Evolutionary conservation across 2,329 filamentous ascomycete genomes (phyloP).

Genomic region (Xylariaceae sp.): DNA sequence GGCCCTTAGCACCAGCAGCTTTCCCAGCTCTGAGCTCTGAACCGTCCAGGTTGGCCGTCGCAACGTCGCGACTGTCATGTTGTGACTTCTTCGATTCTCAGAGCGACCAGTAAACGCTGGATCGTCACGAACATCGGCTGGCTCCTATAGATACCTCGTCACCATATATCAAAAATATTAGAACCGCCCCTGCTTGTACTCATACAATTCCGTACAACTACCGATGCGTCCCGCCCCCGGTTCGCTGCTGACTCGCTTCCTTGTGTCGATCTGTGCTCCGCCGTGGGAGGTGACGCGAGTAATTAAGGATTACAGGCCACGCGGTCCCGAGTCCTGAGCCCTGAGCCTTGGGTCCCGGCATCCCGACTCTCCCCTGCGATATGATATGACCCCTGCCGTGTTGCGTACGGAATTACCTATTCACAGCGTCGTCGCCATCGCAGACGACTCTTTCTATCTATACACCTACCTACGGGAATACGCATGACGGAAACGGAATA

Average conservation of each 20-base stretch:
- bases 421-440: not conserved
- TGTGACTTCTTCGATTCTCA: not conserved
- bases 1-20: no score
- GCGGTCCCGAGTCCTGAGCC: no score
- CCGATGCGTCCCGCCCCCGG: not conserved
- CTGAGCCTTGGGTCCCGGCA: no score
- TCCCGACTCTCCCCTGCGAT: no score
- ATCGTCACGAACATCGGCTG: not conserved
- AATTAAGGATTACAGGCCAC: not conserved
- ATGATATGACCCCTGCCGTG: not conserved
- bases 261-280: not conserved
- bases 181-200: not conserved
- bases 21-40: no score
- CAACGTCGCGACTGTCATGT: not conserved
- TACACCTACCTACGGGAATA: not conserved
- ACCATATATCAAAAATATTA: not conserved
- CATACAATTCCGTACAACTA: not conserved
- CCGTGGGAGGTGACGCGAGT: not conserved
- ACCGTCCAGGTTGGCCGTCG: not conserved
- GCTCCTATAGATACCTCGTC: not conserved
- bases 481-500: no score
- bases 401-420: not conserved
- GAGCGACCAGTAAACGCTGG: not conserved
- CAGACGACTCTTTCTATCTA: not conserved
- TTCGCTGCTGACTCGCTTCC: not conserved